phyloP scores from a whole-genome alignment of 2,329 filamentous ascomycete species.

The Scolecobasidium constrictum region DNA sequence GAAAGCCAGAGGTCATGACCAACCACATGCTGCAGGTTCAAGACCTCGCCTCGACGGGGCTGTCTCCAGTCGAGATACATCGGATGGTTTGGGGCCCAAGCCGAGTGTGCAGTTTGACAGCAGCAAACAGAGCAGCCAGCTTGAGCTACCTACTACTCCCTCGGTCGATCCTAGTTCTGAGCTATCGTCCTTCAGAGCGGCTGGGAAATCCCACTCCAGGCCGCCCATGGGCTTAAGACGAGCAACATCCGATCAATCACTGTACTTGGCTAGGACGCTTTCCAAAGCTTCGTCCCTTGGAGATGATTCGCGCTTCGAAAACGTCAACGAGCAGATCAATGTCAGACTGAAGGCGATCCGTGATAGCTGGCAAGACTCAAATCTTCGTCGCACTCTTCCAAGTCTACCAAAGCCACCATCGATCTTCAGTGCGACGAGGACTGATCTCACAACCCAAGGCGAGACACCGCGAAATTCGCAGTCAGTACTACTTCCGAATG shows the following conservation, averaged over 20 bases:
- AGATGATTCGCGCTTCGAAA: slow-evolving; percentile 68
- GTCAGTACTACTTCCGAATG: neutral
- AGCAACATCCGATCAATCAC: slow-evolving; percentile 65
- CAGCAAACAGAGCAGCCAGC: too few relatives aligned
- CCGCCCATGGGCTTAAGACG: slow-evolving; percentile 37
- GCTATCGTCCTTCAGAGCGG: neutral
- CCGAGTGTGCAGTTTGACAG: too few relatives aligned
- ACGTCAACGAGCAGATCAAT: slow-evolving; percentile 78
- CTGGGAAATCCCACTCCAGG: neutral
- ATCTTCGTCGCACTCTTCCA: slow-evolving; percentile 48
- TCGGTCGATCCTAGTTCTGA: too few relatives aligned
- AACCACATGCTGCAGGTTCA: too few relatives aligned
- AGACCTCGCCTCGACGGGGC: neutral
- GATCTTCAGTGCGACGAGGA: slow-evolving; percentile 21
- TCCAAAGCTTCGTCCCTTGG: slow-evolving; percentile 76
- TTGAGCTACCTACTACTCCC: too few relatives aligned
- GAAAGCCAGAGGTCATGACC: slow-evolving; percentile 4
- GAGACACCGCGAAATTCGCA: neutral
- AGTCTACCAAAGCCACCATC: slow-evolving; percentile 47
- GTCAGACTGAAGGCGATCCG: slow-evolving; percentile 81
- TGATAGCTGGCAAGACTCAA: slow-evolving; percentile 77
- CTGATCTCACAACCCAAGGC: neutral
- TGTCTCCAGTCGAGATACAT: neutral
- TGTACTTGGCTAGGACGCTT: slow-evolving; percentile 59
- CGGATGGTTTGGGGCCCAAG: neutral